These are phyloP conservation scores for Pseudogymnoascus sp. DNA, from an alignment of 2,329 filamentous ascomycete genomes.

Conservation along the genomic window DNA sequence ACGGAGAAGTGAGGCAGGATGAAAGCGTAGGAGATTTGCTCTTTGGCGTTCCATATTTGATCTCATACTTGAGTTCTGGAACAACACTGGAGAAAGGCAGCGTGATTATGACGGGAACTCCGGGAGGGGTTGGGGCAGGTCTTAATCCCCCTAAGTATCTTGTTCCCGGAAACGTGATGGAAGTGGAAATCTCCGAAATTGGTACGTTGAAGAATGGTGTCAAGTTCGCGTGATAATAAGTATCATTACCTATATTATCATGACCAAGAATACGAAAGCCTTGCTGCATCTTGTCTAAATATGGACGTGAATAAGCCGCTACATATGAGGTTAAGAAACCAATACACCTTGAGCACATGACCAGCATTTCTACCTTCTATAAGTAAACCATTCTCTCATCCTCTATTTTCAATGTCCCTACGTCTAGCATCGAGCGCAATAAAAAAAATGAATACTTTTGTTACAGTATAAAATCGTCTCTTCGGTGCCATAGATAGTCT, in stretches of 20 bases:
- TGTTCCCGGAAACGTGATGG: conserved; percentile 14
- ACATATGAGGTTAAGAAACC: not conserved
- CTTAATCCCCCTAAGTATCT: conserved; percentile 27
- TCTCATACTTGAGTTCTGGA: conserved; percentile 29
- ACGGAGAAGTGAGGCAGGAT: conserved; percentile 39
- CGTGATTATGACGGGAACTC: conserved; percentile 37
- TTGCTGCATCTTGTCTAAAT: not conserved
- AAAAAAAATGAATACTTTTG: not conserved
- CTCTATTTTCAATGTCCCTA: not conserved
- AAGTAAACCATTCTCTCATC: not conserved
- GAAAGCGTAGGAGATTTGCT: conserved; percentile 38
- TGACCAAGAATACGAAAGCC: not conserved
- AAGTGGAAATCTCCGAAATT: conserved; percentile 16
- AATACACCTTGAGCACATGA: not conserved
- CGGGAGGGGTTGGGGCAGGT: conserved; percentile 36
- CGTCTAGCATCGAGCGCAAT: not conserved
- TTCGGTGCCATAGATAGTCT: not conserved
- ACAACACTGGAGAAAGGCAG: conserved; percentile 33
- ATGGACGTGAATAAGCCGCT: not conserved
- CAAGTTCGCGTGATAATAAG: conserved; percentile 11
- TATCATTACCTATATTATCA: not conserved
- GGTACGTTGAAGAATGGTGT: conserved; percentile 17
- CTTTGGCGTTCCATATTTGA: conserved; percentile 34
- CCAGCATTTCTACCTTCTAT: not conserved
- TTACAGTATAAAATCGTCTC: not conserved